Base-by-base conservation (phyloP, 2,329 filamentous ascomycete species). In the Fusarium azukiicola region DNA sequence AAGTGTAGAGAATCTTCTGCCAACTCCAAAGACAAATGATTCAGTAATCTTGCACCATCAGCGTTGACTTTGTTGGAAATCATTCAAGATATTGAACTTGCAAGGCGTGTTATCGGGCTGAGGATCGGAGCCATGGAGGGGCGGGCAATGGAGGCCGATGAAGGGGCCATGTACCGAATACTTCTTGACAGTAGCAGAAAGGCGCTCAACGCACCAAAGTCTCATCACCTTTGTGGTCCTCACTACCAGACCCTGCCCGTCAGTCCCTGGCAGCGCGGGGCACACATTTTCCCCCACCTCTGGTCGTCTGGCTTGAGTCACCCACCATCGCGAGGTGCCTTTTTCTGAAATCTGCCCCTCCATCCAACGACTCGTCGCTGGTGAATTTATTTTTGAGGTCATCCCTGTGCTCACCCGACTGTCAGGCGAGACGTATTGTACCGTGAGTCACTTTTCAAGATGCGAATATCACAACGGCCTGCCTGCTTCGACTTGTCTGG, bases 271-370 rank as follows among this genome's bases (percentile, higher is more conserved):
- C 46, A 73, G 74, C 79, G 81, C 74, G 82, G 82, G 82, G 82
- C 81, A 82, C 75, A 79, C 47, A 76, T 74, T 75, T 69, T 44
- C 76, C 80, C 79, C 80, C 79, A 79, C 80, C 75, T 82, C 56
- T 46, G 50, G 46, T 58, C 69, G 46, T 27, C 68, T 54, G 44
- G 69, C 72, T 82, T 83, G 82, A 83, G 77, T 83, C 82, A 83
- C 81, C 80, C 81, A 82, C 78, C 82, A 82, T 80, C 74, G 72
- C 66, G 68, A 80, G 73, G 67, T 76, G 79, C 74, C 73, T 75
- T 82, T 81, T 73, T 79, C 63, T 64, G 38, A 82, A 83, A 81
- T 66, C 76, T 83, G 82, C 81, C 82, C 81, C 82, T 84, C 80
- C 75, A 81, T 81, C 71, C 61, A 71, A 78, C 70, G 67, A 73